Percentiles rank a stretch among this genome's conserved stretches.
phyloP scores from a whole-genome alignment of 2,329 filamentous ascomycete genomes.

The Metarhizium robertsii region DNA sequence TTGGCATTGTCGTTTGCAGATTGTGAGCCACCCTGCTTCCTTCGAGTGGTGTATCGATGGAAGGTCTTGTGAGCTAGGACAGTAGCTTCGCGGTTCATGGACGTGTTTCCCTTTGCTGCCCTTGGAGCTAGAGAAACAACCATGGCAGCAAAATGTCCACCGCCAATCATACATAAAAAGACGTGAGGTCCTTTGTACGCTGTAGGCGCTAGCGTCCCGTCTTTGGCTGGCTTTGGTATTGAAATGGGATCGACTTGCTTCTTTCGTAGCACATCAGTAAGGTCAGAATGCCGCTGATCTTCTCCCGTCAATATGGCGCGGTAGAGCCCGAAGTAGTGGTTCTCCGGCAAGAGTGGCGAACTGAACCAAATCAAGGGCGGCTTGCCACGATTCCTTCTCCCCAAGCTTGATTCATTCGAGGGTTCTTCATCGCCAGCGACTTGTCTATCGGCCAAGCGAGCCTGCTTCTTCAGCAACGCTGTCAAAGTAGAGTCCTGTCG shows the following conservation, averaged over 20 bases:
- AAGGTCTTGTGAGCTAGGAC: constrained; percentile 96
- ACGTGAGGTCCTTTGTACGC: constrained; percentile 69
- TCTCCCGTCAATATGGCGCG: constrained; percentile 65
- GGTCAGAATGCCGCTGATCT: constrained; percentile 53
- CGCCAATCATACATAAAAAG: constrained; percentile 97
- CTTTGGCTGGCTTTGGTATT: constrained; percentile 44
- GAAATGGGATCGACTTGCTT: constrained; percentile 66
- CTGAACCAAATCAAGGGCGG: constrained; percentile 79
- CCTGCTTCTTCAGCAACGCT: constrained; percentile 73
- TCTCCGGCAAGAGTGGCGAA: constrained; percentile 63
- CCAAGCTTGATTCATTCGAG: constrained; percentile 26
- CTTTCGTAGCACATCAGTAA: constrained; percentile 59
- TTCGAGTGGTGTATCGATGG: constrained; percentile 89
- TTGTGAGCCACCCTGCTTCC: constrained; percentile 94
- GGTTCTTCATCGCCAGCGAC: constrained; percentile 39
- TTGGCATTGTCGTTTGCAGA: constrained; percentile 92
- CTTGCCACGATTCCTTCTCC: constrained; percentile 50
- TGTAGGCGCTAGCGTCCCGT: constrained; percentile 44
- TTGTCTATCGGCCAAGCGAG: constrained; percentile 53
- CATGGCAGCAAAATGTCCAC: constrained; percentile 96
- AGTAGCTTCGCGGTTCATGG: constrained; percentile 74
- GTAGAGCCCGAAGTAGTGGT: constrained; percentile 80
- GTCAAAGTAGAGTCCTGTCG: constrained; percentile 62
- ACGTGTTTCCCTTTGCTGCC: constrained; percentile 55
- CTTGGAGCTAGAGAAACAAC: constrained; percentile 81